Conservation (phyloP, 2,329 filamentous ascomycete genomes). For the Coniosporium tulheliwenetii region DNA sequence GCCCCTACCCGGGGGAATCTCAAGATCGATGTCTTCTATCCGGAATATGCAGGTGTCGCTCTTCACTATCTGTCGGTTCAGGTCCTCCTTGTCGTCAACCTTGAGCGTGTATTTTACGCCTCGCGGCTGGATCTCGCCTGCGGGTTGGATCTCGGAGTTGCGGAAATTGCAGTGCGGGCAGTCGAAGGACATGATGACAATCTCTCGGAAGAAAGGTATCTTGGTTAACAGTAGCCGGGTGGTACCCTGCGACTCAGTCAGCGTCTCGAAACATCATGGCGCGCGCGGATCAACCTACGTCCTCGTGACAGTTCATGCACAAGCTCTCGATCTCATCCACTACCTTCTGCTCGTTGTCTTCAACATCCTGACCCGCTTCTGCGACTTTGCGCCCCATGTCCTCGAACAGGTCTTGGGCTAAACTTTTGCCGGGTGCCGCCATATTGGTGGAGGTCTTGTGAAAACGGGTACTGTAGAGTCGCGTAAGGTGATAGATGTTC, state of each 20-base stretch:
- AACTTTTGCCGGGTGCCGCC: slow-evolving; percentile 15
- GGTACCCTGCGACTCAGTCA: slow-evolving; percentile 43
- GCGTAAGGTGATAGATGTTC: no score
- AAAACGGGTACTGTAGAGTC: no score
- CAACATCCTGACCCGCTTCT: slow-evolving; percentile 15
- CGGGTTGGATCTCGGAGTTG: slow-evolving; percentile 89
- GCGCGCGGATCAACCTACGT: slow-evolving; percentile 16
- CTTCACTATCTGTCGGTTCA: slow-evolving; percentile 81
- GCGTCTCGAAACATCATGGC: neutral
- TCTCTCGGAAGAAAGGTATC: slow-evolving; percentile 94
- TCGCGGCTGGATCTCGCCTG: slow-evolving; percentile 79
- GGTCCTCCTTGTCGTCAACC: slow-evolving; percentile 55
- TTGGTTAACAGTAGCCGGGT: slow-evolving; percentile 79
- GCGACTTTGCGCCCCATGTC: slow-evolving; percentile 35
- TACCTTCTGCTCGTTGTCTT: slow-evolving; percentile 28
- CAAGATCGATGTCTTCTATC: slow-evolving; percentile 81
- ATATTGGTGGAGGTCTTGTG: slow-evolving; percentile 6
- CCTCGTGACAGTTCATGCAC: slow-evolving; percentile 39
- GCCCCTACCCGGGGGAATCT: slow-evolving; percentile 80
- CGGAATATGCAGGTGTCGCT: slow-evolving; percentile 75
- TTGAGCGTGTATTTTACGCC: slow-evolving; percentile 73
- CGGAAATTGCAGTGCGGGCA: slow-evolving; percentile 80
- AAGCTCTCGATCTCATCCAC: slow-evolving; percentile 38
- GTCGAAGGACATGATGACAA: slow-evolving; percentile 92
- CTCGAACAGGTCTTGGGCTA: slow-evolving; percentile 33